Percentiles rank a stretch among this genome's conserved stretches.
phyloP scores from a whole-genome alignment of 768 basidiomycete species.

The Antrodiella citrinella region DNA sequence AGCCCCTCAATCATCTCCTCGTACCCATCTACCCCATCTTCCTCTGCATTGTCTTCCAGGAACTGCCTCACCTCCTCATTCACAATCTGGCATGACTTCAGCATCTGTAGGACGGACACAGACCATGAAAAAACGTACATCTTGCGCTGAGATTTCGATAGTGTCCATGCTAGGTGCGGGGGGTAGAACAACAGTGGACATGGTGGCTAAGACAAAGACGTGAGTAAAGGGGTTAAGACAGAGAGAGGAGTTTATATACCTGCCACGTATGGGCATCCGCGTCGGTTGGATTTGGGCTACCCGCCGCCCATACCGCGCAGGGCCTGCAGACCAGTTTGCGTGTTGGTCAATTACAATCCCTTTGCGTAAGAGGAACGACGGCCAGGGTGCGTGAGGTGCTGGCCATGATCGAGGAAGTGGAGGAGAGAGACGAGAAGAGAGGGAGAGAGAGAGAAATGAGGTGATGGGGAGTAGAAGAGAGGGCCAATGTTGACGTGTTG shows the following conservation, averaged over 20 bases:
- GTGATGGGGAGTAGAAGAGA: not conserved
- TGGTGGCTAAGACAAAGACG: not conserved
- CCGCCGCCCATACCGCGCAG: not conserved
- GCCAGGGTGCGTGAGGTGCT: not conserved
- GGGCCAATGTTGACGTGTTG: too few species aligned
- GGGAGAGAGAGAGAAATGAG: not conserved
- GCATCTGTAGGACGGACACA: not conserved
- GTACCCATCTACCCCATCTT: not conserved
- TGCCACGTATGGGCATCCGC: not conserved
- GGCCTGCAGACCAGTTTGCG: not conserved
- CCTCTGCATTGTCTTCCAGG: not conserved
- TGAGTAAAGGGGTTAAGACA: not conserved
- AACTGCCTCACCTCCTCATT: not conserved
- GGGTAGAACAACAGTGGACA: not conserved
- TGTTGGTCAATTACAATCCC: not conserved
- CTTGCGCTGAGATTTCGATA: not conserved
- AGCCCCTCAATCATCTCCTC: not conserved
- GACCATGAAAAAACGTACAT: not conserved
- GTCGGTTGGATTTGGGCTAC: too few species aligned
- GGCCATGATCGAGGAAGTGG: not conserved
- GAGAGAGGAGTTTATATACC: not conserved
- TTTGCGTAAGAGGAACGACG: not conserved
- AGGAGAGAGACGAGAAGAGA: not conserved
- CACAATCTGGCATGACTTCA: not conserved
- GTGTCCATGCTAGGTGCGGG: not conserved